phyloP scores from a whole-genome alignment of 2,329 filamentous ascomycete species.

The Kalmusia sp. region DNA sequence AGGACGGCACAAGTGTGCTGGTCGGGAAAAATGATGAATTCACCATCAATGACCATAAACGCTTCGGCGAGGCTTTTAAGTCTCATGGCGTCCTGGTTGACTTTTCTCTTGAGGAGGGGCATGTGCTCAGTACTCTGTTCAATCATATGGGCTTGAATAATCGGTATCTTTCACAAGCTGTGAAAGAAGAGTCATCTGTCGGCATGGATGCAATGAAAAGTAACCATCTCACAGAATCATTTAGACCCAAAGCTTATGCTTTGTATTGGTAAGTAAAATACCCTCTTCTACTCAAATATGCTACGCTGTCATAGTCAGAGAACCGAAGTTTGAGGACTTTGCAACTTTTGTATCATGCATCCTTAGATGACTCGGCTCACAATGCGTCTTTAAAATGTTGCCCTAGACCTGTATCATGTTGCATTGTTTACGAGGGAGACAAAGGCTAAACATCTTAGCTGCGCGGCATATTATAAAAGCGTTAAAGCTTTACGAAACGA shows the following conservation, averaged over 20 bases:
- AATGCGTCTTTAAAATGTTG: no score
- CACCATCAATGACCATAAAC: constrained; percentile 21
- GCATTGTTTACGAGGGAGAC: background rate
- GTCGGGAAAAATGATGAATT: constrained; percentile 20
- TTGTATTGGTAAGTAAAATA: constrained; percentile 26
- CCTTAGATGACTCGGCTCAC: no score
- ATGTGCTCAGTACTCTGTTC: constrained; percentile 23
- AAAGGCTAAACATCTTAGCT: constrained; percentile 20
- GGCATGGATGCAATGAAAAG: constrained; percentile 11
- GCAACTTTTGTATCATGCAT: no score
- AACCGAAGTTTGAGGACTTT: no score
- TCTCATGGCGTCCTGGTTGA: constrained; percentile 16
- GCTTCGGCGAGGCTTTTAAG: constrained; percentile 20
- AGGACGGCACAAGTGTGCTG: constrained; percentile 7
- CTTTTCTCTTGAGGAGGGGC: constrained; percentile 21
- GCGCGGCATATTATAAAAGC: constrained; percentile 31
- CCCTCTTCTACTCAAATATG: background rate
- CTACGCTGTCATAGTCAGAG: background rate
- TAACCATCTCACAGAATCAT: constrained; percentile 6
- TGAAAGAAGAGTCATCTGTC: constrained; percentile 19
- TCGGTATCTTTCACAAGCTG: constrained; percentile 23
- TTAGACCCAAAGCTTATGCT: constrained; percentile 24
- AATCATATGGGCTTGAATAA: constrained; percentile 10
- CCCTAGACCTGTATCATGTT: no score
- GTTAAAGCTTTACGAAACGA: constrained; percentile 22